Conservation (phyloP, 345 rosid genomes). For the Eucalyptus decipiens region DNA sequence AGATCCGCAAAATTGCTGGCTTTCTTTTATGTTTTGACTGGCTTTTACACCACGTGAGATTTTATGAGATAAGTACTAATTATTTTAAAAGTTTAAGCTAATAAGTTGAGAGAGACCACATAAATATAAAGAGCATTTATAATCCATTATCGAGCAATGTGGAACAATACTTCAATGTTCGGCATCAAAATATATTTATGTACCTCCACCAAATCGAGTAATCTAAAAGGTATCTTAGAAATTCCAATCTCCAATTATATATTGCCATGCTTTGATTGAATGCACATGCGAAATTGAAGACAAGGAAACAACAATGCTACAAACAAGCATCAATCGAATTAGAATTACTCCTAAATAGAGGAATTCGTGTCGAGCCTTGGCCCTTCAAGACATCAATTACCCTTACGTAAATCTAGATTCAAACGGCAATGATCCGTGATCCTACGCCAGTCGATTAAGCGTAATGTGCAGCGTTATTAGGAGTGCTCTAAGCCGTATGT, state of each 20-base stretch:
- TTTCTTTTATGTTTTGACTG: not conserved
- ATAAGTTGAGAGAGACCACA: not conserved
- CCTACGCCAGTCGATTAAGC: no score
- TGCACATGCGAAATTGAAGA: not conserved
- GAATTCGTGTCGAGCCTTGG: not conserved
- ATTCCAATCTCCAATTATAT: not conserved
- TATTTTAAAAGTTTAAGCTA: not conserved
- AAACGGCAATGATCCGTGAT: rapidly evolving
- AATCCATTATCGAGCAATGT: rapidly evolving
- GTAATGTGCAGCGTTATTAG: not conserved
- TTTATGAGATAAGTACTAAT: rapidly evolving
- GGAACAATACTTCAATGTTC: not conserved
- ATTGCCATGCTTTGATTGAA: not conserved
- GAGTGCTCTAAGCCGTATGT: rapidly evolving
- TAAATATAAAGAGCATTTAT: not conserved
- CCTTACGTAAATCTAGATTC: no score
- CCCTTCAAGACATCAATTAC: not conserved
- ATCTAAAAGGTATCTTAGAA: not conserved
- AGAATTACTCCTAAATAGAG: not conserved
- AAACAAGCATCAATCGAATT: not conserved
- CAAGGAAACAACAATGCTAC: not conserved
- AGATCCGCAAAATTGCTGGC: not conserved
- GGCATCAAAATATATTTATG: not conserved
- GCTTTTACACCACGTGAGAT: rapidly evolving
- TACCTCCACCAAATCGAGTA: not conserved